A percentile compares a stretch with the other conserved stretches of the same genome.
Evolutionary conservation across 352 stramenopile genomes (phyloP).

Genomic region (Phytophthora uliginosa): DNA sequence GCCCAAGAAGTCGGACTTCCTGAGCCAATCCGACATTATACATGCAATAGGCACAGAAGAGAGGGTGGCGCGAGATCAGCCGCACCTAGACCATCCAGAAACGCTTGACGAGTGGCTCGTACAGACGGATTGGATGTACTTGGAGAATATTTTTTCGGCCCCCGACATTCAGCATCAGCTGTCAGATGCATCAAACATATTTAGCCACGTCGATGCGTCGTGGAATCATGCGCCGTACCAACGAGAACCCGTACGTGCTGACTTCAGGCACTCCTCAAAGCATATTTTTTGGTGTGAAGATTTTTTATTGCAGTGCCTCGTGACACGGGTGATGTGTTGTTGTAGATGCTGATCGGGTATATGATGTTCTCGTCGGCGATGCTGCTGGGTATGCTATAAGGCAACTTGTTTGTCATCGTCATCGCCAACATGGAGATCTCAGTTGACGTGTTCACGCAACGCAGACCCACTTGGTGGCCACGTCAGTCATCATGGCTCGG

Average conservation of each 20-base stretch:
- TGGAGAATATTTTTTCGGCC: conserved; percentile 91
- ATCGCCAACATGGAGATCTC: conserved; percentile 69
- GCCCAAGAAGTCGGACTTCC: too few species aligned
- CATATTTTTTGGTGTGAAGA: background rate
- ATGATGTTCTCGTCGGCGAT: conserved; percentile 93
- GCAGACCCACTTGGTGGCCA: conserved; percentile 96
- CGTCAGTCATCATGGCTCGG: conserved; percentile 99
- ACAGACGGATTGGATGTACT: conserved; percentile 92
- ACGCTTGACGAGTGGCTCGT: conserved; percentile 92
- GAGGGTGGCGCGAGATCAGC: too few species aligned
- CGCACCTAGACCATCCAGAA: too few species aligned
- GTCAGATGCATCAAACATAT: conserved; percentile 92
- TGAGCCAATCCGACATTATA: too few species aligned
- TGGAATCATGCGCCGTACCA: conserved; percentile 95
- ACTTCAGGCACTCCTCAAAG: conserved; percentile 71
- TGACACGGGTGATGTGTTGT: background rate
- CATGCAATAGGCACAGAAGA: too few species aligned
- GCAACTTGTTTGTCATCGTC: conserved; percentile 84
- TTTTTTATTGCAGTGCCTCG: background rate
- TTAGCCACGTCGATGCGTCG: conserved; percentile 91
- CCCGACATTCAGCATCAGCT: conserved; percentile 94
- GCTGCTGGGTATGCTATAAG: conserved; percentile 86
- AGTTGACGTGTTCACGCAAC: conserved; percentile 76
- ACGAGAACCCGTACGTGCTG: conserved; percentile 89
- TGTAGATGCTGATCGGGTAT: conserved; percentile 85